Evolutionary conservation across 768 basidiomycete genomes (phyloP).

Genomic region (Amanita molliuscula): DNA sequence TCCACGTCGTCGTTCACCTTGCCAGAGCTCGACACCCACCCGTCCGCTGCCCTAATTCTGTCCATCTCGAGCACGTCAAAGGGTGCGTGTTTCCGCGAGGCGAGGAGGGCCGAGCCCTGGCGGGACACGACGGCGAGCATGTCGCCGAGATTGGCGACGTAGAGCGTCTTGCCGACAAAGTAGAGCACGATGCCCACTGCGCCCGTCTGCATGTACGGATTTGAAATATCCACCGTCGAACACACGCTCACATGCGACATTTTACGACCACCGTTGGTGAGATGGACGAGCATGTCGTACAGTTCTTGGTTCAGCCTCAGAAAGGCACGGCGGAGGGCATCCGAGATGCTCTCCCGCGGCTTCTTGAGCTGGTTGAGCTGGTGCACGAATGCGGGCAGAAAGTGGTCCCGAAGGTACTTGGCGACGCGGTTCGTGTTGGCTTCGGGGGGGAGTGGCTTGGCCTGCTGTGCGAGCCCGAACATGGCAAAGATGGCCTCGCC

Average conservation of each 20-base stretch:
- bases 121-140: slow-evolving; percentile 80
- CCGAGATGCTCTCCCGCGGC: slow-evolving; percentile 44
- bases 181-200: slow-evolving; percentile 85
- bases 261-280: slow-evolving; percentile 36
- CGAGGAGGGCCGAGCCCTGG: slow-evolving; percentile 58
- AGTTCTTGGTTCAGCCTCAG: slow-evolving; percentile 75
- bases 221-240: slow-evolving; percentile 16
- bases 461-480: slow-evolving; percentile 71
- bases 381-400: slow-evolving; percentile 47
- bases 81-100: slow-evolving; percentile 83
- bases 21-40: slow-evolving; percentile 88
- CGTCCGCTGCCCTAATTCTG: slow-evolving; percentile 86
- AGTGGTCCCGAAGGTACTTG: slow-evolving; percentile 79
- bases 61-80: slow-evolving; percentile 77
- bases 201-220: slow-evolving; percentile 55
- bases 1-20: slow-evolving; percentile 88
- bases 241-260: slow-evolving; percentile 53
- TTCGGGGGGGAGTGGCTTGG: slow-evolving; percentile 27
- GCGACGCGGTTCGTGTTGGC: slow-evolving; percentile 56
- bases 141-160: slow-evolving; percentile 86
- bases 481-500: slow-evolving; percentile 92
- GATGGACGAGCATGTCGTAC: slow-evolving; percentile 39
- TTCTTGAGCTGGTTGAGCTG: slow-evolving; percentile 44
- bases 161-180: slow-evolving; percentile 66
- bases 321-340: slow-evolving; percentile 84